A percentile compares a stretch with the other conserved stretches of the same genome.
These are phyloP conservation scores for Penicillium samsonianum DNA, from an alignment of 495 filamentous ascomycete genomes.

Conservation along the genomic window DNA sequence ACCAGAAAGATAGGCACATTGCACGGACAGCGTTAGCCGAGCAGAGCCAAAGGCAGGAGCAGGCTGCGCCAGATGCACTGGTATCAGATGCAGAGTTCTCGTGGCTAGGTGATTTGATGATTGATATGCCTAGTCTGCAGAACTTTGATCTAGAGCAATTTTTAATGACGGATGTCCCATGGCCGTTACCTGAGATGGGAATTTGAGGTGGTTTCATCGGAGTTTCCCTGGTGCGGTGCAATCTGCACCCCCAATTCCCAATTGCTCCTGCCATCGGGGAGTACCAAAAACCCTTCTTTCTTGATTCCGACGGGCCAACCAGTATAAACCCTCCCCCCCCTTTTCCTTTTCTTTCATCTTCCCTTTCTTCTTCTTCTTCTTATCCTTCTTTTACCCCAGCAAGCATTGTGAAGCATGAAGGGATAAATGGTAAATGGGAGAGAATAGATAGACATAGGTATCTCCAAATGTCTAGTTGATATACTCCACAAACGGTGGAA, in stretches of 20 bases:
- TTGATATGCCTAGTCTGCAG: conserved; percentile 48
- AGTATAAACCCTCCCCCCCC: not conserved
- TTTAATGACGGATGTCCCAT: conserved; percentile 34
- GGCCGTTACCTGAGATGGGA: conserved; percentile 35
- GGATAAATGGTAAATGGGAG: not conserved
- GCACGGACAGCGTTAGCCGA: not conserved
- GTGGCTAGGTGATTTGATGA: conserved; percentile 48
- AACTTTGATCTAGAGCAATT: conserved; percentile 49
- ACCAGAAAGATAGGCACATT: not conserved
- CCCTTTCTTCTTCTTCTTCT: not conserved
- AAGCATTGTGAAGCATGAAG: not conserved
- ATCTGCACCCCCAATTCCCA: not conserved
- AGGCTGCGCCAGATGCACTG: conserved; percentile 11
- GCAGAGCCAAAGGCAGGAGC: not conserved
- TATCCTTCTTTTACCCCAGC: not conserved
- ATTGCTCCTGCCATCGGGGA: not conserved
- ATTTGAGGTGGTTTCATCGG: conserved; percentile 18
- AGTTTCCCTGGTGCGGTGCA: too few species aligned
- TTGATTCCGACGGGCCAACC: not conserved
- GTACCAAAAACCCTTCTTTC: not conserved
- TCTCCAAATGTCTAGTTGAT: not conserved
- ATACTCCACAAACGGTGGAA: not conserved
- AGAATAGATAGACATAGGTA: not conserved
- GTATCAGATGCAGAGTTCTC: conserved; percentile 36
- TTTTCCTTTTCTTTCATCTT: not conserved